A percentile compares a stretch with the other conserved stretches of the same genome.
Evolutionary conservation across 129 eudicot species (phyloP).

Genomic region (Kitagawia praeruptora): DNA sequence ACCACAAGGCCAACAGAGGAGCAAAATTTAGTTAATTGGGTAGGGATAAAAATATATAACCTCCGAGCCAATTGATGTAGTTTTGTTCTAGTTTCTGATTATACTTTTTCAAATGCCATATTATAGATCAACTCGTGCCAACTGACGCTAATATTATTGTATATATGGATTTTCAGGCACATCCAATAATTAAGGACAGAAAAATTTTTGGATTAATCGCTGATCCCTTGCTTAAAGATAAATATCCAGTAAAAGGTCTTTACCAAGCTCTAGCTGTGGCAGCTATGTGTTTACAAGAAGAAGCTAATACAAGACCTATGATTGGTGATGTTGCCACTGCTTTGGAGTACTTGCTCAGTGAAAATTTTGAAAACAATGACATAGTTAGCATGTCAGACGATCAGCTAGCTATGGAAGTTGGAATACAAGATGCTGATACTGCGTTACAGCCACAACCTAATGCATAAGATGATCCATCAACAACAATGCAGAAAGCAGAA

Average conservation of each 20-base stretch:
- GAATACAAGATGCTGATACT: not conserved
- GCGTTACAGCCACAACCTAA: not conserved
- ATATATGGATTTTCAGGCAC: not conserved
- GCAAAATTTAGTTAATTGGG: constrained; percentile 2
- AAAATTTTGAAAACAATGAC: not conserved
- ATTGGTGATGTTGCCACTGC: constrained; percentile 1
- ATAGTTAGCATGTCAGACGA: not conserved
- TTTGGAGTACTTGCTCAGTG: not conserved
- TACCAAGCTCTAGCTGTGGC: constrained; percentile 1
- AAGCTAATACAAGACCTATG: not conserved
- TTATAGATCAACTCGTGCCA: constrained; percentile 62
- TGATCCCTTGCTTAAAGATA: not conserved
- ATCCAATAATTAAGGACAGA: not conserved
- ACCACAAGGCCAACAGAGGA: constrained; percentile 1
- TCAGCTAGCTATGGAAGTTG: not conserved
- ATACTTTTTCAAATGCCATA: constrained; percentile 2
- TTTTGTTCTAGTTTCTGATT: not conserved
- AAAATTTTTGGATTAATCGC: not conserved
- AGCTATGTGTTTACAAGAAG: constrained; percentile 9
- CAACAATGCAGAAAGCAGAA: not conserved
- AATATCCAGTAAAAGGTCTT: constrained; percentile 1
- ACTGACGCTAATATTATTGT: constrained; percentile 8
- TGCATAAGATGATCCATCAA: not conserved
- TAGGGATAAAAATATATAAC: not conserved
- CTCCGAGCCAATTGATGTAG: not conserved